Conservation (phyloP, 2,329 filamentous ascomycete species). For the Lachnellula hyalina region DNA sequence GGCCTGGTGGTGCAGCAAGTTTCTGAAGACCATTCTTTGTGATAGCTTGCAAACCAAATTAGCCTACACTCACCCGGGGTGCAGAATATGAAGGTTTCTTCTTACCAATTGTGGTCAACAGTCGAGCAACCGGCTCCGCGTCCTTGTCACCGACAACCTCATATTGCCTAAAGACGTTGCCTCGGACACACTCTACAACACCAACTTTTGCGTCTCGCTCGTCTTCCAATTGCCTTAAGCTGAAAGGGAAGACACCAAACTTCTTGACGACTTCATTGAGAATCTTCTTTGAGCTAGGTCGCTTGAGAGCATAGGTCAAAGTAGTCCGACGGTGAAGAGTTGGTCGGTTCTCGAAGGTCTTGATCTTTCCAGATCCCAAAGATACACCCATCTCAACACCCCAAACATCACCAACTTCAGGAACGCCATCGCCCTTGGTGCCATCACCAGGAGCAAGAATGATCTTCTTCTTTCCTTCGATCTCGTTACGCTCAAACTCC, state of each 20-base stretch:
- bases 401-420: constrained; percentile 92
- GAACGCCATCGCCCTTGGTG: constrained; percentile 82
- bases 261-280: constrained; percentile 95
- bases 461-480: constrained; percentile 93
- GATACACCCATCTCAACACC: constrained; percentile 94
- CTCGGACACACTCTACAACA: constrained; percentile 91
- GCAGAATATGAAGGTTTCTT: constrained; percentile 22
- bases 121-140: constrained; percentile 72
- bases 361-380: constrained; percentile 88
- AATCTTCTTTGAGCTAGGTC: constrained; percentile 85
- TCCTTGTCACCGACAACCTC: constrained; percentile 96
- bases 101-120: constrained; percentile 91
- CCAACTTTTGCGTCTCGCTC: constrained; percentile 94
- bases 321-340: constrained; percentile 91
- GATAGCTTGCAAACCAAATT: constrained; percentile 57
- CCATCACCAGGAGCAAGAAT: constrained; percentile 83
- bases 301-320: constrained; percentile 89
- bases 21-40: constrained; percentile 96
- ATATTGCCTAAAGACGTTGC: constrained; percentile 89
- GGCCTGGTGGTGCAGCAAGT: constrained; percentile 68
- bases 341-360: constrained; percentile 78
- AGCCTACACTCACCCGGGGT: constrained; percentile 12
- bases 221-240: constrained; percentile 91
- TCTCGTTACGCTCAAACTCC: constrained; percentile 95
- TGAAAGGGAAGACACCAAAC: constrained; percentile 97